Evolutionary conservation across 768 basidiomycete genomes (phyloP).

Genomic region (Suillus ampliporus): DNA sequence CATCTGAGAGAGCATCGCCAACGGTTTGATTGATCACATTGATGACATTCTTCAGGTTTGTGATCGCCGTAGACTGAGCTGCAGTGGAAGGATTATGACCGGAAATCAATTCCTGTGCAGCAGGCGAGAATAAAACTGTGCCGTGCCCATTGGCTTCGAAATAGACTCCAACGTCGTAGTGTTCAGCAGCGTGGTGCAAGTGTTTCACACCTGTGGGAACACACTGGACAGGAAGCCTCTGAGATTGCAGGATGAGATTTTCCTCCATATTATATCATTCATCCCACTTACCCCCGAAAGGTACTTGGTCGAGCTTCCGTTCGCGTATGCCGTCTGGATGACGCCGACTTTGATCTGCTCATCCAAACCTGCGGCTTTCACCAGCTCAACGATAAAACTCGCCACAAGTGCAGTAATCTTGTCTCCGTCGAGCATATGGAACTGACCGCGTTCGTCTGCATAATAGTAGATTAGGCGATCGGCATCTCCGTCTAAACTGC

Average conservation of each 20-base stretch:
- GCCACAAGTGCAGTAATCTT: conserved; percentile 96
- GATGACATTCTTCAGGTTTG: conserved; percentile 76
- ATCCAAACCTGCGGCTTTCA: conserved; percentile 84
- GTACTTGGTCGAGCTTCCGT: conserved; percentile 95
- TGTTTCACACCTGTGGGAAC: conserved; percentile 98
- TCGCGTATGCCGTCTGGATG: conserved; percentile 98
- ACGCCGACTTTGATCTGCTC: conserved; percentile 84
- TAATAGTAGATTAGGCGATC: conserved; percentile 98
- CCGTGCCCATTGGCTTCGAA: conserved; percentile 99
- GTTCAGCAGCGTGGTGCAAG: conserved; percentile 95
- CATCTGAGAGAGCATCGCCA: conserved; percentile 94
- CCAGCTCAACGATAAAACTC: conserved; percentile 89
- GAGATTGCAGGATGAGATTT: conserved; percentile 17
- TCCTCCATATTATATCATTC: not conserved
- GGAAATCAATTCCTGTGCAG: conserved; percentile 65
- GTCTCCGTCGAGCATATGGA: conserved; percentile 96
- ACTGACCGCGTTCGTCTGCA: conserved; percentile 73
- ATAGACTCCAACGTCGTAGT: conserved; percentile 95
- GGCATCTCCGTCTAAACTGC: conserved; percentile 96
- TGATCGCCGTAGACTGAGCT: conserved; percentile 80
- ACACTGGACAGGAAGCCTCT: conserved; percentile 94
- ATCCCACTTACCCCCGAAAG: conserved; percentile 66
- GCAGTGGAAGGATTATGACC: conserved; percentile 77
- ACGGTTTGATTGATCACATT: conserved; percentile 97
- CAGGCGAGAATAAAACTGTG: conserved; percentile 90